Base-by-base conservation (phyloP, 2,329 filamentous ascomycete genomes). In the Diaporthe ilicicola region DNA sequence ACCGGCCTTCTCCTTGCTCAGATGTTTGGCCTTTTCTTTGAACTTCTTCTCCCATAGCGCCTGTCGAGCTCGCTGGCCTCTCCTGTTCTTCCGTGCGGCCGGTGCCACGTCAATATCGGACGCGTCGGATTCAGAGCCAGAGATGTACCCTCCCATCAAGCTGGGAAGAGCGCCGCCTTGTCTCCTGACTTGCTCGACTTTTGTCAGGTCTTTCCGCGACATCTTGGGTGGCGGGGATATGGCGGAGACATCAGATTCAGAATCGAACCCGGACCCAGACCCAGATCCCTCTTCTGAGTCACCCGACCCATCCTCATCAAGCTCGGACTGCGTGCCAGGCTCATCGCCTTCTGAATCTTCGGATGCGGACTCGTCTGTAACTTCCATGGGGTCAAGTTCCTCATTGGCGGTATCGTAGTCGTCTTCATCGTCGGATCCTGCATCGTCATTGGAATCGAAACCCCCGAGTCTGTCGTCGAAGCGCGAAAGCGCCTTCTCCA, bases 31-130 rank as follows among this genome's bases (percentile, higher is more conserved):
- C 73, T 88, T 86, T 17, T 86, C 84, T 62, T 93, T 93, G 79
- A 87, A 95, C 78, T 95, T 95, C 82, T 93, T 91, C 83, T 95
- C 93, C 84, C 90, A 93, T 71, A 96, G 92, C 29, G 90, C 89
- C 78, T 93, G 92, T 10, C 93, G 89, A n/a, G 92, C 92, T 53
- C 90, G 88, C 81, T 97, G 93, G 4, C 93, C 93, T 56, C 90
- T 86, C 27, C 92, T 87, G 76, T 95, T 95, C 81, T 94, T 95
- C 75, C 89, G 89, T 0, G 85, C 81, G 1, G 84, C 80, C 5
- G 84, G 84, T 7, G 87, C 88, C 2, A 86, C 80, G 66, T 94
- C 92, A 27, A 93, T 83, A 73, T 93, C 91, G 0, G 91, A 92
- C 8, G 88, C 88, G 15, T 72, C 71, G 0, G 87, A 89, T 75